phyloP scores from a whole-genome alignment of 495 filamentous ascomycete species.

The Penicillium silybi region DNA sequence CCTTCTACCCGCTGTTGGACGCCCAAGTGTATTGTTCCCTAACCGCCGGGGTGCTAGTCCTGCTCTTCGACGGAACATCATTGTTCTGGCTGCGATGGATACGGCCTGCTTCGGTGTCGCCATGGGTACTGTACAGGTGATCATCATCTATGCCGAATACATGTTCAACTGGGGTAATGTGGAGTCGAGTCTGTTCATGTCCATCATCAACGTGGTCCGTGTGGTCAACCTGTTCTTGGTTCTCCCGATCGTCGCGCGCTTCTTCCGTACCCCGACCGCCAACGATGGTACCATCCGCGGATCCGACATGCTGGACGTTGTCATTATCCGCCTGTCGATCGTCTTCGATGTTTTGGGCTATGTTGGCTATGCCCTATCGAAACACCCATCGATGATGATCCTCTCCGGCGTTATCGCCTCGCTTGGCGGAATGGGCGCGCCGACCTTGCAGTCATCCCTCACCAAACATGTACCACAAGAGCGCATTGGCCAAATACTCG shows the following conservation, averaged over 20 bases:
- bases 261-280: conserved; percentile 55
- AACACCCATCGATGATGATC: conserved; percentile 53
- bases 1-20: conserved; percentile 67
- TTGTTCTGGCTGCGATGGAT: conserved; percentile 76
- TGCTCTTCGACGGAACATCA: conserved; percentile 68
- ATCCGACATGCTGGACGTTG: conserved; percentile 73
- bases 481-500: conserved; percentile 76
- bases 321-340: conserved; percentile 70
- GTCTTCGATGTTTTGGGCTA: conserved; percentile 76
- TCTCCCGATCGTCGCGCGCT: conserved; percentile 65
- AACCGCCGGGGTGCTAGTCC: conserved; percentile 57
- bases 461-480: conserved; percentile 89
- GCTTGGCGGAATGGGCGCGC: conserved; percentile 78
- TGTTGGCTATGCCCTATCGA: conserved; percentile 63
- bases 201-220: conserved; percentile 66
- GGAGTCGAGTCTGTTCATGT: conserved; percentile 74
- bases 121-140: conserved; percentile 72
- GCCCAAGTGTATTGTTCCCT: conserved; percentile 54
- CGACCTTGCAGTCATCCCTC: conserved; percentile 74
- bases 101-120: conserved; percentile 73
- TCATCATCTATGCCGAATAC: conserved; percentile 74
- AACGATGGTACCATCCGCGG: conserved; percentile 54
- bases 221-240: conserved; percentile 70
- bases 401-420: conserved; percentile 66
- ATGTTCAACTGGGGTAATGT: conserved; percentile 78